Percentiles rank a stretch among this genome's conserved stretches.
Conservation (phyloP, 164 flowering plant species). For the Umbellularia californica region DNA sequence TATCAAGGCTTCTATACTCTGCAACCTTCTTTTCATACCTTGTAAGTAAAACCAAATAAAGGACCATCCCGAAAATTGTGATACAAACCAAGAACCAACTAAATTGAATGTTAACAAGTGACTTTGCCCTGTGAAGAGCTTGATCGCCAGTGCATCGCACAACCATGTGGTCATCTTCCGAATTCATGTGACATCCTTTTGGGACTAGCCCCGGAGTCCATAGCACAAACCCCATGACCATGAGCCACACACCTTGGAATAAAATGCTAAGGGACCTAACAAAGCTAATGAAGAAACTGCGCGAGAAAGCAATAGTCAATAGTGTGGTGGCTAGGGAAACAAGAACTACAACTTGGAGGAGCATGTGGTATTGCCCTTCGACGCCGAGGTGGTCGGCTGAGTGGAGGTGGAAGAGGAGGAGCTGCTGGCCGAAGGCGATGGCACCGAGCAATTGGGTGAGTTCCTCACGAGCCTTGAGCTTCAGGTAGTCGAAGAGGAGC, state of each 20-base stretch:
- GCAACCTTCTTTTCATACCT: slow-evolving; percentile 24
- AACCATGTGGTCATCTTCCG: slow-evolving; percentile 52
- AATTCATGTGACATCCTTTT: slow-evolving; percentile 56
- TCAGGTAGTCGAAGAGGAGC: slow-evolving; percentile 26
- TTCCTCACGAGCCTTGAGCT: slow-evolving; percentile 22
- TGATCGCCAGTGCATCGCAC: slow-evolving; percentile 46
- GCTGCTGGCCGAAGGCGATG: slow-evolving; percentile 61
- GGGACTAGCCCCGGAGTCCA: slow-evolving; percentile 65
- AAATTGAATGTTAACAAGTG: slow-evolving; percentile 62
- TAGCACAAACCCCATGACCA: slow-evolving; percentile 67
- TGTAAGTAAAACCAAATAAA: slow-evolving; percentile 36
- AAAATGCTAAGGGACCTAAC: slow-evolving; percentile 59
- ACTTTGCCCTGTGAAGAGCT: slow-evolving; percentile 52
- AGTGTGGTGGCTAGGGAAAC: slow-evolving; percentile 50
- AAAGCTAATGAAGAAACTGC: slow-evolving; percentile 59
- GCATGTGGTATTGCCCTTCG: slow-evolving; percentile 54
- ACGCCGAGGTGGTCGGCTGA: slow-evolving; percentile 52
- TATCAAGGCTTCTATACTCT: slow-evolving; percentile 23
- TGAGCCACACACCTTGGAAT: slow-evolving; percentile 73
- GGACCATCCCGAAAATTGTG: slow-evolving; percentile 28
- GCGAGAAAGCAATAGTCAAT: slow-evolving; percentile 40
- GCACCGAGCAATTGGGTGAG: slow-evolving; percentile 47
- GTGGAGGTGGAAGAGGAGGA: slow-evolving; percentile 63
- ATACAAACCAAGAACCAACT: slow-evolving; percentile 47
- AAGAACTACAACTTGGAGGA: slow-evolving; percentile 37